Base-by-base conservation (phyloP, 2,329 filamentous ascomycete genomes). In the Monilinia fructicola region DNA sequence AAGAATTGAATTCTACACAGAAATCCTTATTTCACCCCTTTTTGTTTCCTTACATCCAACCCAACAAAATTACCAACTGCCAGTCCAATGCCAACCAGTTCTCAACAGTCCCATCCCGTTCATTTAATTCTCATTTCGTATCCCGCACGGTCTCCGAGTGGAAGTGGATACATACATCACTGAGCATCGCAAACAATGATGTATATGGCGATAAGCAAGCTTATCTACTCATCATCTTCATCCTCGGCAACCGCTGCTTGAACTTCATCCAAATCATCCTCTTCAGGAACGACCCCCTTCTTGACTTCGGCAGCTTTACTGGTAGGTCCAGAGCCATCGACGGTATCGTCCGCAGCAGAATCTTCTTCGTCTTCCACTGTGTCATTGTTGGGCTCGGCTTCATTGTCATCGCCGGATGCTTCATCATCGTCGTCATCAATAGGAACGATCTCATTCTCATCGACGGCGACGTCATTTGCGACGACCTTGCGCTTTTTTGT, bases 401-500 rank as follows among this genome's bases (percentile, higher is more conserved):
- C 56, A 35, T 60, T 52, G 14, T 61, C 44, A 52, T 61, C 58
- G n/a, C 54, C 40, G 42, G 48, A 52, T 26, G 5, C 44, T 60
- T 61, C 58, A 42, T 42, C 40, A 35, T 35, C n/a, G 9, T 48
- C 50, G 7, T 64, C 61, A 18, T 56, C 52, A 40, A 42, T 28
- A 46, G 61, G 38, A 31, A 31, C 50, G 40, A 48, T 23, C 23
- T 64, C 40, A 38, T 46, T 23, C 11, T 56, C 52, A 21, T 64
- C 61, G 40, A 56, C 38, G 26, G 61, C n/a, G 21, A 56, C 9
- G 40, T 55, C 26, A 12, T 56, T 46, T n/a, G 38, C 40, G 61
- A 55, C 21, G 10, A 64, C 52, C 62, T 74, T 74, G 69, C 73
- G 73, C 68, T 74, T 74, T 67, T 74, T 74, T n/a, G 67, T 68